Base-by-base conservation (phyloP, 1,284 basidiomycete genomes). In the Xanthoconium separans region DNA sequence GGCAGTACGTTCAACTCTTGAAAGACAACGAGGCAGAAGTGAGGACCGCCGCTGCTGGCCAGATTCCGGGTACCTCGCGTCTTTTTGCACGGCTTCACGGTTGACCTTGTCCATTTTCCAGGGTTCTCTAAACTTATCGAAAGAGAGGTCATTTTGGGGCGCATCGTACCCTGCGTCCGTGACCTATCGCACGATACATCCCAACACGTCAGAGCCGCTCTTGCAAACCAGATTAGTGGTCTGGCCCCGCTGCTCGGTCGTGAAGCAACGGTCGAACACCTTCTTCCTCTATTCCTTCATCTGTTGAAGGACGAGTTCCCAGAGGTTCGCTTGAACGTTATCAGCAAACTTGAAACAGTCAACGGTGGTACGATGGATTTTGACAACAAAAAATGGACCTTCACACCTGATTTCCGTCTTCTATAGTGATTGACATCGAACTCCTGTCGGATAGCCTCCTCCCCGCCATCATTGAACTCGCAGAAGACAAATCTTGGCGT, bases 1-100 rank as follows among this genome's bases (percentile, higher is more conserved):
- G 85, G 45, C 94, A 97, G 58, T 99, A 92, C 70, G 94, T 98
- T 4, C 89, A 92, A 55, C 79, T 99, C 45, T 78, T 99, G 65
- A 98, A 98, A 74, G 97, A 99, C 70, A 97, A 98, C 66, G 97
- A 99, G 76, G 97, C 97, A 22, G 97, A 99, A 75, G 97, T 99
- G 50, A 85, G 96, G 59, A 98, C 95, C 44, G 97, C 97, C 30
- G 95, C 92, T 47, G 87, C 97, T 27, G 92, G 92, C 45, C 97
- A 99, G 73, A 92, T 99, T 62, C 97, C 97, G 69, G 95, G 95
- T 94, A 68, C 33, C 51, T 53, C 12, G n/a, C 45, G 24, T 47
- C 40, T 46, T 22, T 24, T 24, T 37, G 20, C 40, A 13, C n/a
- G 39, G 44, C 46, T 15, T 42, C 31, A 8, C 20, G 36, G 43